These are phyloP conservation scores for Solanum chacoense DNA, from an alignment of 305 asterid genomes.

Conservation along the genomic window DNA sequence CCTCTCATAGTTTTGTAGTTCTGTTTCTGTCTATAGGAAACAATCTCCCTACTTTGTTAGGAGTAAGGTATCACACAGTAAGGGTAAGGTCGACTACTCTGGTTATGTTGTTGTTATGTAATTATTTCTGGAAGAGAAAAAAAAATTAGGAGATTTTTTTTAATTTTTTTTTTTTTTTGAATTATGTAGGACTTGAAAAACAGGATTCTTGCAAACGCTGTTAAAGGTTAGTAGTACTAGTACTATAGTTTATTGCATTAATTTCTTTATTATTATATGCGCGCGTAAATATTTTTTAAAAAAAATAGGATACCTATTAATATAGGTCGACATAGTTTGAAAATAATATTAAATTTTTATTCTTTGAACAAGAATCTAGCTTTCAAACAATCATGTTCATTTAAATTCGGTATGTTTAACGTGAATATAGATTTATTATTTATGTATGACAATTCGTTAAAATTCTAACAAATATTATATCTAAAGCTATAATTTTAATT, in stretches of 20 bases:
- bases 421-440: not conserved
- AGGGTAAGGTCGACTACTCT: not conserved
- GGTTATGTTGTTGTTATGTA: not conserved
- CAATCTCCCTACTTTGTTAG: not conserved
- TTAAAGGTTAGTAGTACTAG: constrained; percentile 45
- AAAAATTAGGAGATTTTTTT: not conserved
- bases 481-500: not conserved
- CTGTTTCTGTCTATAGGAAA: too few species aligned
- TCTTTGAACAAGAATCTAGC: not conserved
- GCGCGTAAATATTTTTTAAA: not conserved
- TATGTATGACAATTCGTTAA: not conserved
- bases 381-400: rapidly evolving
- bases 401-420: not conserved
- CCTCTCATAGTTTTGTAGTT: not conserved
- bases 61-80: not conserved
- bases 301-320: not conserved
- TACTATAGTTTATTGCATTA: not conserved
- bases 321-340: not conserved
- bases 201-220: constrained; percentile 56
- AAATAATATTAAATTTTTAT: not conserved
- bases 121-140: not conserved
- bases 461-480: not conserved
- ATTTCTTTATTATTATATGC: not conserved
- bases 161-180: too few species aligned
- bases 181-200: constrained; percentile 52